Evolutionary conservation across 495 filamentous ascomycete species (phyloP), one percentile per base, ranked within the genome.

Genomic region (Hypoxylon trugodes): DNA sequence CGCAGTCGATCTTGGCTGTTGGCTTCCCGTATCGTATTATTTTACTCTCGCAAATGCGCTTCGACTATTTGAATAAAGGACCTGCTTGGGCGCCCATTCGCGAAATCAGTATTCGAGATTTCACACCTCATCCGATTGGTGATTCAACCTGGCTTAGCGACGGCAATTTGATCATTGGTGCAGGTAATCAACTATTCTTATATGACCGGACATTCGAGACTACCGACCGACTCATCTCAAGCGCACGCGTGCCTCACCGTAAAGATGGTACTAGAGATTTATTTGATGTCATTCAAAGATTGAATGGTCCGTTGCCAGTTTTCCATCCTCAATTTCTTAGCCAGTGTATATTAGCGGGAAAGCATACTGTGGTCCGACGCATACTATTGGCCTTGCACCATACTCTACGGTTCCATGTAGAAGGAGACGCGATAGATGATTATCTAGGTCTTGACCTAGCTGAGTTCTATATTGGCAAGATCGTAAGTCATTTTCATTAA

Each of bases 321-420:
- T 99, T 93, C 69, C 95, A 99, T 65, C 96, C 96, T 6, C 92
- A 96, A 67, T 92, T 96, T 61, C 73, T 99, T 6, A 87, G 89
- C 55, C 93, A 97, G 72, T 93, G 90, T 63, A 93, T 97, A 21
- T 81, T 96, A 5, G 81, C 88, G 15, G 94, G 93, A 2, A 96
- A 96, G 71, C 84, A 83, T 25, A 73, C 69, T 13, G 68, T 93
- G 6, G 93, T 94, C 15, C 89, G 94, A 66, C 81, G 80, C 10
- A 86, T 97, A 5, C 72, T 98, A 48, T 76, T 90, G 58, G 85
- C 82, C 21, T 78, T 99, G n/a, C 83, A 89, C 62, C 86, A 88
- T 59, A 90, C 86, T 42, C 77, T 99, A 18, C 93, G 91, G 64
- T 96, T 89, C 62, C 90, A 87, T 71, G 86, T 87, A 0, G 89